phyloP scores from a whole-genome alignment of 169 alveolate genomes.

The Cystoisospora suis region DNA sequence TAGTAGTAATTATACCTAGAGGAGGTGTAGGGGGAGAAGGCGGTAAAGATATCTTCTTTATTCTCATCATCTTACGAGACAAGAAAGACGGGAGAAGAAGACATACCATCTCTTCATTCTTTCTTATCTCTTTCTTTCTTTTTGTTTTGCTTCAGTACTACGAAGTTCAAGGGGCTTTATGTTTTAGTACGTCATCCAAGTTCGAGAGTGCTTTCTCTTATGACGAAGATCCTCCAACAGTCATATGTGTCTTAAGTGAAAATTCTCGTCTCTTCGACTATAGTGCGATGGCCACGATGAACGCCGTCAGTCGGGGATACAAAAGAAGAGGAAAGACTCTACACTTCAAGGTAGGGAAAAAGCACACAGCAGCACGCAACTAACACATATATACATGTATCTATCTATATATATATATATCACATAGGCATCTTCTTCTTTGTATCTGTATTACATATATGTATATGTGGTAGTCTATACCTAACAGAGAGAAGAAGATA shows the following conservation, averaged over 20 bases:
- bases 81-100: too few relatives aligned
- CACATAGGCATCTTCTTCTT: background rate
- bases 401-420: background rate
- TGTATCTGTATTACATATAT: background rate
- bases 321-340: constrained; percentile 70
- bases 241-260: constrained; percentile 76
- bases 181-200: constrained; percentile 81
- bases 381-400: background rate
- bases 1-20: too few relatives aligned
- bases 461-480: background rate
- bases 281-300: constrained; percentile 82
- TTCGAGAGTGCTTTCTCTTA: constrained; percentile 79
- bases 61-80: too few relatives aligned
- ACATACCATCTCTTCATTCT: background rate
- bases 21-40: too few relatives aligned
- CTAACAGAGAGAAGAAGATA: background rate
- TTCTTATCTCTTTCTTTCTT: background rate
- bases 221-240: constrained; percentile 81
- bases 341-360: constrained; percentile 67
- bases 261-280: constrained; percentile 81
- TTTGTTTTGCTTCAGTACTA: constrained; percentile 65
- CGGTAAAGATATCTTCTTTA: too few relatives aligned
- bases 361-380: background rate
- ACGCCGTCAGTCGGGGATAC: constrained; percentile 76
- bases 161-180: constrained; percentile 83